Evolutionary conservation across 306 rosid species (phyloP).

Genomic region (Vachellia pachyceras): DNA sequence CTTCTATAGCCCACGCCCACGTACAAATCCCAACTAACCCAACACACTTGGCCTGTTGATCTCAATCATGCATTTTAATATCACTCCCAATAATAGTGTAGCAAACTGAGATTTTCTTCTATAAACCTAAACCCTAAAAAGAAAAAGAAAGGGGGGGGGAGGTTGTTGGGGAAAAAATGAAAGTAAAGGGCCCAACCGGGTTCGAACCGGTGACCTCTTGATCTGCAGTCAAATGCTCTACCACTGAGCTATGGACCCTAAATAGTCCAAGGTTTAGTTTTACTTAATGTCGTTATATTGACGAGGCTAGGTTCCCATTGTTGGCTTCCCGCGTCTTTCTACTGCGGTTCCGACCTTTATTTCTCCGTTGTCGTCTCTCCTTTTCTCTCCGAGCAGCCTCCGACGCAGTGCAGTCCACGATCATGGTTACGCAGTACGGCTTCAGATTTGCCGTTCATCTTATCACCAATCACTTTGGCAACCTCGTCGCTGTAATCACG

Average conservation of each 20-base stretch:
- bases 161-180: no score
- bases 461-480: slow-evolving; percentile 83
- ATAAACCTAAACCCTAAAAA: no score
- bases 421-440: slow-evolving; percentile 64
- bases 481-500: slow-evolving; percentile 66
- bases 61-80: background rate
- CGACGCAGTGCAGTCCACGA: background rate
- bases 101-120: background rate
- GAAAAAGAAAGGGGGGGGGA: background rate
- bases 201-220: slow-evolving; percentile 33
- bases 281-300: no score
- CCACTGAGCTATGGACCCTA: slow-evolving; percentile 35
- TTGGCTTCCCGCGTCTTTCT: background rate
- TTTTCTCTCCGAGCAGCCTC: background rate
- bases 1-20: background rate
- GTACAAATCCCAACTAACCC: background rate
- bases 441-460: slow-evolving; percentile 72
- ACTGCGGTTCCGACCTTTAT: background rate
- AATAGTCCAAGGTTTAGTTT: rapidly evolving
- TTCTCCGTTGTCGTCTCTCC: slow-evolving; percentile 11
- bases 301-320: no score
- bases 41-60: background rate
- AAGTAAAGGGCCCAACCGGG: slow-evolving; percentile 29
- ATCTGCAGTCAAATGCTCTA: slow-evolving; percentile 41
- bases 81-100: background rate